Base-by-base conservation (phyloP, 495 filamentous ascomycete genomes). In the Hypomontagnella monticulosa region DNA sequence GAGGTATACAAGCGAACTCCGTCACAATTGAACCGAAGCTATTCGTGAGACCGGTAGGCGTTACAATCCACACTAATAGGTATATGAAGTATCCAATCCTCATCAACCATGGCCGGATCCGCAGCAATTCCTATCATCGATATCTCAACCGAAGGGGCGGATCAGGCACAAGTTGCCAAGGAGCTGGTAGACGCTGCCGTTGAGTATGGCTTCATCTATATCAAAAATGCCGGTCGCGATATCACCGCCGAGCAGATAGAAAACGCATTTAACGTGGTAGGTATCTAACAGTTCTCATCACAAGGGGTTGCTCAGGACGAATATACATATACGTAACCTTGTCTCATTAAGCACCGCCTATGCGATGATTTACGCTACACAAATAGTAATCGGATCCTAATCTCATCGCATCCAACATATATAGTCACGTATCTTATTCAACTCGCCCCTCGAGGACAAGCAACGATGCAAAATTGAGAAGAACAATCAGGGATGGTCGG, bases 401-500 rank as follows among this genome's bases (percentile, higher is more conserved):
- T 54, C 23, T 61, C 32, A 37, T 30, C 40, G 15, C 36, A 58
- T 46, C 19, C 4, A 40, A 34, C 37, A 42, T 34, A 42, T 36
- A 63, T 61, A 93, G 93, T 93, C 92, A 18, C 86, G 84, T 69
- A 81, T 81, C 56, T 91, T 98, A 74, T 97, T 98, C 76, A 76
- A 79, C 0, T 88, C 88, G 7, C 88, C 93, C 0, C 56, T 77
- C 0, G 82, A 85, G 53, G 90, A 93, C 55, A 98, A 97, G 76
- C 79, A 87, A 48, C 76, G 78, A 64, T 95, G 87, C 73, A 81
- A 82, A 15, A 95, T 97, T 55, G 81, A 86, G 57, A 83, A 86
- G 38, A 90, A 89, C 77, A 97, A 98, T 65, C 85, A 86, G 32
- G 95, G 94, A 18, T 99, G 95, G 95, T 86, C 88, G 1, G 86